Conservation (phyloP, 768 basidiomycete genomes). For the Leccinum barrowsii region DNA sequence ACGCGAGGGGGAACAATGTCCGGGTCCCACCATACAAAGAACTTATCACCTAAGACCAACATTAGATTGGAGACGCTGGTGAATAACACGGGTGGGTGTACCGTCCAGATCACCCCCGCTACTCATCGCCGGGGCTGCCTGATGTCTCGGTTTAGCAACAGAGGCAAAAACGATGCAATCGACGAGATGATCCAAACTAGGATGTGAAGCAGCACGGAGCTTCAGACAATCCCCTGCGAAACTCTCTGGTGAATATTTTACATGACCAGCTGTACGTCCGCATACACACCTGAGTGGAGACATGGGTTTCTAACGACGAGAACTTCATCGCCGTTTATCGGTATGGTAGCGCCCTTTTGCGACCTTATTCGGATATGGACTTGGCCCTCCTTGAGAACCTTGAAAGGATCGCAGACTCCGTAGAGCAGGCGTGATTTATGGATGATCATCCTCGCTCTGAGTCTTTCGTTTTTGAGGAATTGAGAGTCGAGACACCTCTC, state of each 20-base stretch:
- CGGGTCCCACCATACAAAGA: conserved; percentile 67
- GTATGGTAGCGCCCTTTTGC: conserved; percentile 49
- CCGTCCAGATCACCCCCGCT: conserved; percentile 66
- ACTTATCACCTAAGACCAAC: conserved; percentile 50
- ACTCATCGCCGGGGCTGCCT: conserved; percentile 66
- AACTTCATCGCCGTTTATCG: conserved; percentile 53
- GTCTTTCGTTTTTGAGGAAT: conserved; percentile 52
- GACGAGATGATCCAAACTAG: conserved; percentile 50
- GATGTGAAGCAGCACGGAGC: conserved; percentile 53
- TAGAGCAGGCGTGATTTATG: conserved; percentile 60
- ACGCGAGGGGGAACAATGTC: conserved; percentile 56
- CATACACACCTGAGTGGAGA: conserved; percentile 53
- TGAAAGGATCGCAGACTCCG: conserved; percentile 66
- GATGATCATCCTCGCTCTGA: conserved; percentile 56
- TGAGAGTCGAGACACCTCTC: conserved; percentile 40
- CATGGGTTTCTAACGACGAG: conserved; percentile 68
- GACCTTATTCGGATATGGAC: conserved; percentile 59
- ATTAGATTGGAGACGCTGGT: neutral
- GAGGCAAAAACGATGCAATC: conserved; percentile 69
- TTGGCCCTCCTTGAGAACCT: conserved; percentile 58
- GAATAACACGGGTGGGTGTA: conserved; percentile 13
- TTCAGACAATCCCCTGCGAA: conserved; percentile 58
- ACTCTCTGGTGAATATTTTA: neutral
- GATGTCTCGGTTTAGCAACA: conserved; percentile 51
- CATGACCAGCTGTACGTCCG: neutral